These are phyloP conservation scores for Trichophyton equinum DNA, from an alignment of 2,329 filamentous ascomycete species.

Conservation along the genomic window DNA sequence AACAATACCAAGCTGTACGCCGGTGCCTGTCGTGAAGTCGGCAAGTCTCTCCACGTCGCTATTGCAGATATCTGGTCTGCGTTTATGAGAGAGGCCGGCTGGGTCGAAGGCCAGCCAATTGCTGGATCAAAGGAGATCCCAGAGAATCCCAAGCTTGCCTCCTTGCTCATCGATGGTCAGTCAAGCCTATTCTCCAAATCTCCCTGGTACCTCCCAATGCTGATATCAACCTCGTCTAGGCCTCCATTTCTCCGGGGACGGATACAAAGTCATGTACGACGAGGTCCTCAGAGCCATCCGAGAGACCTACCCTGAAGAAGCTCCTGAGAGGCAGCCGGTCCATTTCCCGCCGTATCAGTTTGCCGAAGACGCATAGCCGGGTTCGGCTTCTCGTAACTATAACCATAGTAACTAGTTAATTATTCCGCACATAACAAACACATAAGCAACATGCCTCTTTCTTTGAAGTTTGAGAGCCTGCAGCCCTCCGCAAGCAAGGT, in stretches of 20 bases:
- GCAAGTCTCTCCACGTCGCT: conserved; percentile 40
- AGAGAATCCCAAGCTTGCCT: conserved; percentile 43
- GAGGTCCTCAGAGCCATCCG: conserved; percentile 42
- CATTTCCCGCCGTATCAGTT: conserved; percentile 44
- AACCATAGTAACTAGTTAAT: not conserved
- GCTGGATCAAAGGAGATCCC: conserved; percentile 46
- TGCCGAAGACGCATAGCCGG: conserved; percentile 15
- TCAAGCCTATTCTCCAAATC: not conserved
- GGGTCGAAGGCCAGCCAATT: conserved; percentile 39
- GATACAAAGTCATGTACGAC: conserved; percentile 44
- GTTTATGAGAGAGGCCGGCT: conserved; percentile 55
- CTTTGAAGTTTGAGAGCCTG: not conserved
- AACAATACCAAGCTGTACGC: conserved; percentile 52
- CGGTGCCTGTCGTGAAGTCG: conserved; percentile 52
- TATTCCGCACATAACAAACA: not conserved
- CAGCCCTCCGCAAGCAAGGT: not conserved
- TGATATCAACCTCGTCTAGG: conserved; percentile 22
- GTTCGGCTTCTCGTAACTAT: not conserved
- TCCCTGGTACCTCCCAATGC: not conserved
- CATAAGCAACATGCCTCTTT: not conserved
- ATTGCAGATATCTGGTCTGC: conserved; percentile 70
- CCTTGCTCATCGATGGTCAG: conserved; percentile 46
- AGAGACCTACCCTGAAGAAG: conserved; percentile 42
- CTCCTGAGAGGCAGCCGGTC: conserved; percentile 39
- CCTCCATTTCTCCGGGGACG: conserved; percentile 45